phyloP scores from a whole-genome alignment of 192 early-diverging fungal species.

The Rhizoclosmatium sp. region DNA sequence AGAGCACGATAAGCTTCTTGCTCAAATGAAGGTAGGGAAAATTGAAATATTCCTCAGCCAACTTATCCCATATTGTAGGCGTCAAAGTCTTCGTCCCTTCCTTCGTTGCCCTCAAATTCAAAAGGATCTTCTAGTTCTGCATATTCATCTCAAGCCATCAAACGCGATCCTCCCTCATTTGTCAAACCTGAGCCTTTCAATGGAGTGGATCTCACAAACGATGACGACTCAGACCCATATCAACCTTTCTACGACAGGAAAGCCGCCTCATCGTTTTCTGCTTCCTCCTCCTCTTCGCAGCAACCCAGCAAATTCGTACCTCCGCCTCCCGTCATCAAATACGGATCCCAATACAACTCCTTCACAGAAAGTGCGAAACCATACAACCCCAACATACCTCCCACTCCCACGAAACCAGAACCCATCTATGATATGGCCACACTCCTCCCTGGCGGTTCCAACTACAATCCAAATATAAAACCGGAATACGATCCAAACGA shows the following conservation, averaged over 20 bases:
- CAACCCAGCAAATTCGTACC: not conserved
- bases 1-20: not conserved
- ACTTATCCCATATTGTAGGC: too few relatives aligned
- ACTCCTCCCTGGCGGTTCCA: not conserved
- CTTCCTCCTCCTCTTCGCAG: not conserved
- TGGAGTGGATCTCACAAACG: not conserved
- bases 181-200: not conserved
- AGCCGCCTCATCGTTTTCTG: not conserved
- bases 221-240: not conserved
- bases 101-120: too few relatives aligned
- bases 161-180: too few relatives aligned
- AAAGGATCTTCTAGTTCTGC: too few relatives aligned
- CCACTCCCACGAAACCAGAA: not conserved
- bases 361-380: not conserved
- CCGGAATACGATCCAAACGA: not conserved
- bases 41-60: not conserved
- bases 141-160: too few relatives aligned
- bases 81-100: too few relatives aligned
- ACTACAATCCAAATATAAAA: not conserved
- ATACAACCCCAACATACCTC: not conserved
- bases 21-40: not conserved
- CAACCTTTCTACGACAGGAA: not conserved
- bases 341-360: not conserved
- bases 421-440: conserved; percentile 31
- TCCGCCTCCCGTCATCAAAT: conserved; percentile 3